Base-by-base conservation (phyloP, 2,329 filamentous ascomycete species). In the Diplodia seriata region DNA sequence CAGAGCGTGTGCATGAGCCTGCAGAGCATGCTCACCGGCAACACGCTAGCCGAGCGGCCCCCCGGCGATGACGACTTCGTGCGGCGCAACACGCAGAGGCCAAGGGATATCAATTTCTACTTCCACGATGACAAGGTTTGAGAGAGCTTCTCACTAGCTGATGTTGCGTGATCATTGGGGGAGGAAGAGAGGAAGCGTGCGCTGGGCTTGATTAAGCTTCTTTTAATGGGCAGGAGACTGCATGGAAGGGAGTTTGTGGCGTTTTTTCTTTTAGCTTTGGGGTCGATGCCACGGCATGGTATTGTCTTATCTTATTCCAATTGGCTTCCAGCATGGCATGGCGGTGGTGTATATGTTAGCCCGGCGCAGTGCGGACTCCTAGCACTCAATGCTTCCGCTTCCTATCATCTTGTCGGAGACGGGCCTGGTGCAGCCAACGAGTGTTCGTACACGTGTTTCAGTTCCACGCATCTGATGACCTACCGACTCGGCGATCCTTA, bases 21-120 rank as follows among this genome's bases (percentile, higher is more conserved):
- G 66, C 95, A 99, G 81, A 97, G 93, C 82, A 99, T 99, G 95
- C 81, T 99, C 76, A 97, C 95, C 1, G 93, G 94, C 70, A 99
- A 99, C 78, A 90, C 88, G 12, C 94, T 94, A 81, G 90, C 94
- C 74, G 94, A 98, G 81, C 86, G 95, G 40, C 95, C 95, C 0
- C 90, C 91, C 0, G 95, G 94, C 4, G 93, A 99, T 75, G 91
- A 91, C 67, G 91, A 95, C 12, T 98, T 99, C 75, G 93, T 97
- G 31, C 85, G 87, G 66, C 88, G 87, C 69, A 97, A 97, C 76
- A 88, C 87, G 31, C 86, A 89, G 71, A 85, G 94, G 49, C 93
- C 94, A 55, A 87, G 90, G 73, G 94, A 99, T 79, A 97, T 99
- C 70, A 89, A 91, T 73, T 99, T 98, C 76, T 88, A 93, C 72